These are phyloP conservation scores for Mrakia hoshinonis DNA, from an alignment of 768 basidiomycete species.

Conservation along the genomic window DNA sequence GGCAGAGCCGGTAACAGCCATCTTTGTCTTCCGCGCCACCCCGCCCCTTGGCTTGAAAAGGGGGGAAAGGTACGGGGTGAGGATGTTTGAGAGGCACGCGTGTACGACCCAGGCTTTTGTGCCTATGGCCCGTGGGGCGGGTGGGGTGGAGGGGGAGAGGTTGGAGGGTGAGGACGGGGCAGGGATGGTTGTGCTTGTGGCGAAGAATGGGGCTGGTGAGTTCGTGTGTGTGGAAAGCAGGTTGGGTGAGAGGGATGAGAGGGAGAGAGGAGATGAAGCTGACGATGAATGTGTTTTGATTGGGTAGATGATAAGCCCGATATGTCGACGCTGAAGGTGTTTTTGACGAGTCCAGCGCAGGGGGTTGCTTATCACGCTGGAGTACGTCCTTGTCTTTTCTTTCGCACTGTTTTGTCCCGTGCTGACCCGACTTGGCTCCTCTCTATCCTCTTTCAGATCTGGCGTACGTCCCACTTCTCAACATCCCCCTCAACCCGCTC, in stretches of 20 bases:
- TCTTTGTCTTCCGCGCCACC: slow-evolving; percentile 16
- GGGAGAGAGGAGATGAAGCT: neutral
- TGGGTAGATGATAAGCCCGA: slow-evolving; percentile 16
- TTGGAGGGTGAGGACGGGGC: slow-evolving; percentile 3
- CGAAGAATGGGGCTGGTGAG: slow-evolving; percentile 13
- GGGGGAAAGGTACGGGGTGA: neutral
- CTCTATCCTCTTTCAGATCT: neutral
- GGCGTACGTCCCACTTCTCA: neutral
- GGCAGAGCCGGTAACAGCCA: neutral
- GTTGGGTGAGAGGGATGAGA: neutral
- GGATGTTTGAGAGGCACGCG: slow-evolving; percentile 23
- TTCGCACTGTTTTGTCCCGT: neutral
- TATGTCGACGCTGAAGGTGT: slow-evolving; percentile 13
- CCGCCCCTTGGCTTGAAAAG: slow-evolving; percentile 1
- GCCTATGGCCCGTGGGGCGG: slow-evolving; percentile 7
- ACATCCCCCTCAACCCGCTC: neutral
- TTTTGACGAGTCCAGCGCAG: neutral
- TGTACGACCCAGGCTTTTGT: slow-evolving; percentile 14
- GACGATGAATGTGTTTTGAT: neutral
- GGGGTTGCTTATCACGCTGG: slow-evolving; percentile 13
- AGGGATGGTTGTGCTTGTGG: slow-evolving; percentile 19
- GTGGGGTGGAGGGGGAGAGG: neutral
- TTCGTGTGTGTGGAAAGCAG: neutral
- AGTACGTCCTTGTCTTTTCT: neutral
- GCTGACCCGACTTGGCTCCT: too few relatives aligned